These are phyloP conservation scores for Speleostelium caveatum DNA, from an alignment of 78 protist genomes.

Conservation along the genomic window DNA sequence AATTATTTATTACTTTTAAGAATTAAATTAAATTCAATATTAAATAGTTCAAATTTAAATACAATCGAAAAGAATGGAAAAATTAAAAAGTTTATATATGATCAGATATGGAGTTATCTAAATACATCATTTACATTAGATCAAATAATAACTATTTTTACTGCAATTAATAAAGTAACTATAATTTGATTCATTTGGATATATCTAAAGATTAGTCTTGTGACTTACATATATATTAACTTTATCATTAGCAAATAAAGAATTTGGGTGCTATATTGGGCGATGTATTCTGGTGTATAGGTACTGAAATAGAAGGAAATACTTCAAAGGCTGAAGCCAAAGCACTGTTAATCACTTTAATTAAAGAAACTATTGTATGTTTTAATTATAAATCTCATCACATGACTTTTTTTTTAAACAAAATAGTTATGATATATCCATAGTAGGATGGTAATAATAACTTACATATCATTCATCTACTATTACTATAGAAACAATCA, in stretches of 20 bases:
- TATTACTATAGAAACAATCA: background rate
- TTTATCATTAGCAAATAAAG: background rate
- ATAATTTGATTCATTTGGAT: background rate
- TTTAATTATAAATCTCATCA: too few species aligned
- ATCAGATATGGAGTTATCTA: background rate
- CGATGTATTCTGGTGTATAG: conserved; percentile 42
- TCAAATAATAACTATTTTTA: background rate
- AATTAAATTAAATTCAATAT: too few species aligned
- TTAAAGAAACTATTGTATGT: conserved; percentile 31
- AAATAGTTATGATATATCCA: background rate
- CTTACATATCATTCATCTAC: background rate
- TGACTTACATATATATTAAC: too few species aligned
- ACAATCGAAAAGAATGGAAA: conserved; percentile 8
- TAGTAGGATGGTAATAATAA: background rate
- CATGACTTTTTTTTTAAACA: too few species aligned
- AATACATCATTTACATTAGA: background rate
- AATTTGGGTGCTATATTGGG: conserved; percentile 1
- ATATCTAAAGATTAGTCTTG: background rate
- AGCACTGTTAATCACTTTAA: background rate
- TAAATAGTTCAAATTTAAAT: too few species aligned
- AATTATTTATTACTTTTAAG: too few species aligned
- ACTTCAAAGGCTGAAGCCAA: background rate
- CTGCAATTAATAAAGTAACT: background rate
- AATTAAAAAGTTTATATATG: conserved; percentile 8
- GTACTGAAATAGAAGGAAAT: conserved; percentile 25